Conservation (phyloP, 306 rosid species). For the Rosa chinensis region DNA sequence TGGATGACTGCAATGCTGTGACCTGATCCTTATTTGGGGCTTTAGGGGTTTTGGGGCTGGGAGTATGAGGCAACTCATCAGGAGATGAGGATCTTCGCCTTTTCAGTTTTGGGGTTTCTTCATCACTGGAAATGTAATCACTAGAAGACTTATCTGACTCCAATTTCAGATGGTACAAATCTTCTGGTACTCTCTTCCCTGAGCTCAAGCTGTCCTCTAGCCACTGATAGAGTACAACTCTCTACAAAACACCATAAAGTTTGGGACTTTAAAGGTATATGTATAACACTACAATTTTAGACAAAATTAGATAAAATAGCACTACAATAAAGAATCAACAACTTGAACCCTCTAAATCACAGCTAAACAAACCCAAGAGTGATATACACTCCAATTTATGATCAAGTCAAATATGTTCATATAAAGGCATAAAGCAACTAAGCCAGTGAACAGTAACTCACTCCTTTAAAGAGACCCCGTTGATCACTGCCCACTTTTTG, state of each 20-base stretch:
- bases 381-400: neutral
- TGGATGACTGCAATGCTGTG: slow-evolving; percentile 41
- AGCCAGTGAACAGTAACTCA: slow-evolving; percentile 21
- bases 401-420: neutral
- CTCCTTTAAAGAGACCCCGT: slow-evolving; percentile 67
- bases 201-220: slow-evolving; percentile 82
- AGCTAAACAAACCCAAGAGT: neutral
- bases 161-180: slow-evolving; percentile 49
- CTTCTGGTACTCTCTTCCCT: slow-evolving; percentile 69
- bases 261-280: neutral
- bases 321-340: neutral
- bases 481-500: slow-evolving; percentile 42
- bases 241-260: slow-evolving; percentile 41
- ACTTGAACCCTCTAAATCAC: neutral
- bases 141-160: slow-evolving; percentile 34
- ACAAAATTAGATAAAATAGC: too few relatives aligned
- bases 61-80: slow-evolving; percentile 22
- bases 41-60: slow-evolving; percentile 29
- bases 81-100: slow-evolving; percentile 44
- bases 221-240: slow-evolving; percentile 68
- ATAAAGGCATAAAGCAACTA: neutral
- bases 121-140: slow-evolving; percentile 34
- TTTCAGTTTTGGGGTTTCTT: slow-evolving; percentile 40
- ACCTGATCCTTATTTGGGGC: slow-evolving; percentile 38
- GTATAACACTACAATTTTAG: too few relatives aligned